Percentiles rank a stretch among this genome's conserved stretches.
Conservation (phyloP, 352 stramenopile species). For the Globisporangium spiculum region DNA sequence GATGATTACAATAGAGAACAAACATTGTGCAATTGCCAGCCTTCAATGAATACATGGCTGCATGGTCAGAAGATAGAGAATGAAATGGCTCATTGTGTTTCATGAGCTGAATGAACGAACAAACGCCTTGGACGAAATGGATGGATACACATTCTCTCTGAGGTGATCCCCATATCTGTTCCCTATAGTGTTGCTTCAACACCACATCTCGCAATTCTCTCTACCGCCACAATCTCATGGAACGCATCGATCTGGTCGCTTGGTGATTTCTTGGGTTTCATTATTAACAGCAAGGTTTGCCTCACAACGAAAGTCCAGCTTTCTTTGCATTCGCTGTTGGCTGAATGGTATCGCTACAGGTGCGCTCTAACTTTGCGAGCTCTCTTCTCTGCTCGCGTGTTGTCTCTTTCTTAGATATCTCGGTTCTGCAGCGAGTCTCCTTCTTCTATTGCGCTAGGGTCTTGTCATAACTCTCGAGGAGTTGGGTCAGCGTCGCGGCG, state of each 20-base stretch:
- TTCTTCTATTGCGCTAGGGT: neutral
- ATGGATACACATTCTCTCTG: neutral
- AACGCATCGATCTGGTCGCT: too few species aligned
- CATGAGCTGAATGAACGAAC: neutral
- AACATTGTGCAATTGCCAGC: too few species aligned
- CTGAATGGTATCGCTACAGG: too few species aligned
- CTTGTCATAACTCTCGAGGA: conserved; percentile 5
- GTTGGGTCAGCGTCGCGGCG: conserved; percentile 4
- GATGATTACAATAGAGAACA: too few species aligned
- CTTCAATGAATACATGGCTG: too few species aligned
- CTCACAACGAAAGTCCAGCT: too few species aligned
- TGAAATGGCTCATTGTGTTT: neutral
- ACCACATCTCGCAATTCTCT: neutral
- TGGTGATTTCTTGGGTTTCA: too few species aligned
- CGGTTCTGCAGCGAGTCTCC: neutral
- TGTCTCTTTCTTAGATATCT: neutral
- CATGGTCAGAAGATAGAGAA: neutral
- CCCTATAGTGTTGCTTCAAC: neutral
- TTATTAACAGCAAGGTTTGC: too few species aligned
- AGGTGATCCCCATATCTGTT: neutral
- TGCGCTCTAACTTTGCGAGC: neutral
- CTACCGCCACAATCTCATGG: neutral
- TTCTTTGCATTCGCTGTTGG: too few species aligned
- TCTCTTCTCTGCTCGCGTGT: neutral
- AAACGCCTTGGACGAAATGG: neutral